A percentile compares a stretch with the other conserved stretches of the same genome.
phyloP scores from a whole-genome alignment of 495 filamentous ascomycete species.

The Neurospora pannonica region DNA sequence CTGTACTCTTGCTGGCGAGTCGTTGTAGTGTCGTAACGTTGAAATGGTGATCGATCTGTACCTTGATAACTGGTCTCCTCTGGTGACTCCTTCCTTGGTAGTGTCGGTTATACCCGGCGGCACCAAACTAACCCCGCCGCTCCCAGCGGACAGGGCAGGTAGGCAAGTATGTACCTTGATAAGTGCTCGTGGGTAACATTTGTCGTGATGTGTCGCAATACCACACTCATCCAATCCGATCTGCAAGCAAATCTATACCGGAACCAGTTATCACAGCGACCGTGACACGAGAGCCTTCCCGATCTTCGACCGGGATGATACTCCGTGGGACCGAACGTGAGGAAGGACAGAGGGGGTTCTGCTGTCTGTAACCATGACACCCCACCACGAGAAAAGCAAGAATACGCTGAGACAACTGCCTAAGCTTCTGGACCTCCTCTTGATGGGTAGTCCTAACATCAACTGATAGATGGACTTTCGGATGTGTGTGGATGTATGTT shows the following conservation, averaged over 20 bases:
- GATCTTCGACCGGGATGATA: neutral
- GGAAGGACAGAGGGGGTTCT: neutral
- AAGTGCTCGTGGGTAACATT: neutral
- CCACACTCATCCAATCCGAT: neutral
- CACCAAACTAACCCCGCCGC: neutral
- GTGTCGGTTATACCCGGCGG: neutral
- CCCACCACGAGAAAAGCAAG: neutral
- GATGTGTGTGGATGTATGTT: neutral
- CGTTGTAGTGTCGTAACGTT: neutral
- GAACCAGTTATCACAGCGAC: neutral
- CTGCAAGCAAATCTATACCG: neutral
- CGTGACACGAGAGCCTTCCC: neutral
- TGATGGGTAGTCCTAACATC: neutral
- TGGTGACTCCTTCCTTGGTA: neutral
- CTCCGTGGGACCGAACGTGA: neutral
- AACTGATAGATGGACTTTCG: neutral
- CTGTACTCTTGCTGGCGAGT: neutral
- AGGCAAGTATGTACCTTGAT: neutral
- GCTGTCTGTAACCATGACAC: neutral
- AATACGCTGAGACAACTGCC: neutral
- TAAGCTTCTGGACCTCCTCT: neutral
- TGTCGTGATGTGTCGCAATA: neutral
- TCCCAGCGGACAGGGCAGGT: neutral
- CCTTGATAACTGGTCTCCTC: neutral
- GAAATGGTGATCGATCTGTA: neutral